Evolutionary conservation across 352 stramenopile genomes (phyloP).

Genomic region (Globisporangium megalacanthum): DNA sequence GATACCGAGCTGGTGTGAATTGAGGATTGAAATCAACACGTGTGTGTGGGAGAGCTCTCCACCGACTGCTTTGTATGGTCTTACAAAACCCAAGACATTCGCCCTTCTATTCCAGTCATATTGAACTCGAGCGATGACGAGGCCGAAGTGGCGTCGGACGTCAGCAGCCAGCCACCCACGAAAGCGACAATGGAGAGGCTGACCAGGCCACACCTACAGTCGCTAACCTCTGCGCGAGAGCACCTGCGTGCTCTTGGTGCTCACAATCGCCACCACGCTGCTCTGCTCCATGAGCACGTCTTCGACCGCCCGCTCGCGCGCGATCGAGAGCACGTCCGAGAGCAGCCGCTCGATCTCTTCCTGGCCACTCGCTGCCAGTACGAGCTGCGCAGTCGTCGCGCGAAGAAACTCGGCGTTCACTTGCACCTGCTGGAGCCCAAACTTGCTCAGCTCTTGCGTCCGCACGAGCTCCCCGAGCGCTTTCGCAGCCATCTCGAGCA

Average conservation of each 20-base stretch:
- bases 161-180: background rate
- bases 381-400: constrained; percentile 41
- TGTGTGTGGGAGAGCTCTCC: background rate
- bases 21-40: too few species aligned
- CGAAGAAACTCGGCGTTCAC: constrained; percentile 74
- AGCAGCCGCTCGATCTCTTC: constrained; percentile 66
- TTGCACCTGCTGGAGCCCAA: constrained; percentile 75
- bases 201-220: too few species aligned
- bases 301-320: constrained; percentile 51
- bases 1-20: background rate
- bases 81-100: background rate
- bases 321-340: constrained; percentile 72
- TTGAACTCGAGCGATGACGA: background rate
- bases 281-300: constrained; percentile 81
- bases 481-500: constrained; percentile 81
- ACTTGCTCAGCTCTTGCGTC: constrained; percentile 51
- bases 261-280: constrained; percentile 78
- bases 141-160: background rate
- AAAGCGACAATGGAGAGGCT: too few species aligned
- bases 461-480: constrained; percentile 67
- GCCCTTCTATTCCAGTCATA: too few species aligned
- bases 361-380: constrained; percentile 31
- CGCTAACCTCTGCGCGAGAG: constrained; percentile 35
- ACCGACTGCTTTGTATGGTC: background rate
- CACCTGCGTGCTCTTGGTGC: constrained; percentile 69